Conservation (phyloP, 345 rosid species). For the Capsella bursapastoris region DNA sequence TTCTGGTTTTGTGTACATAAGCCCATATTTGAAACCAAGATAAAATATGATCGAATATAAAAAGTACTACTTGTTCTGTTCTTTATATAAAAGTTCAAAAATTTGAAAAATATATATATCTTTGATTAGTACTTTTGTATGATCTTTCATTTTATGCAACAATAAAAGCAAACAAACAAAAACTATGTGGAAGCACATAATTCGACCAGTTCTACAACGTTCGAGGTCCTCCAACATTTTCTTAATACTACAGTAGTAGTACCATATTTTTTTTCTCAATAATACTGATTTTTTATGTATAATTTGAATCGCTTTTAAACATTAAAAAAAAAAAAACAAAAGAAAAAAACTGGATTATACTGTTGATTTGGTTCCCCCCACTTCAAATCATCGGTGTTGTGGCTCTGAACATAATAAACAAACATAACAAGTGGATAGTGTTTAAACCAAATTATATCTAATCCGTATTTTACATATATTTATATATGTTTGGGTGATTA, state of each 20-base stretch:
- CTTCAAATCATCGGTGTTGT: conserved; percentile 2
- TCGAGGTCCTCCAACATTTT: background rate
- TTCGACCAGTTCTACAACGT: background rate
- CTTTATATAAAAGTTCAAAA: too few relatives aligned
- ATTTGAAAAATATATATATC: too few relatives aligned
- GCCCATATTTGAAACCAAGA: background rate
- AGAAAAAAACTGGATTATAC: background rate
- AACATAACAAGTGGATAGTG: background rate
- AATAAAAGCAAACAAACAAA: too few relatives aligned
- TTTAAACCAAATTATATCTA: background rate
- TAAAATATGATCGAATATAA: background rate
- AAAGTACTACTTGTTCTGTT: background rate
- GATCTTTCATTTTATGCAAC: too few relatives aligned
- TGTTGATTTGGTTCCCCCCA: too few relatives aligned
- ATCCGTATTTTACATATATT: too few relatives aligned
- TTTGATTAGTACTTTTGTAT: background rate
- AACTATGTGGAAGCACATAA: background rate
- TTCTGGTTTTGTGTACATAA: background rate
- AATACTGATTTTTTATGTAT: background rate
- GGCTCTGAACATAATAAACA: background rate
- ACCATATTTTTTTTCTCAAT: background rate
- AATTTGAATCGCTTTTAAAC: background rate
- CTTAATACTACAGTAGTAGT: background rate
- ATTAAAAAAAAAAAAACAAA: too few relatives aligned
- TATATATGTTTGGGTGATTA: too few relatives aligned